Evolutionary conservation across 257 asterid species (phyloP).

Genomic region (Solanum pennellii): DNA sequence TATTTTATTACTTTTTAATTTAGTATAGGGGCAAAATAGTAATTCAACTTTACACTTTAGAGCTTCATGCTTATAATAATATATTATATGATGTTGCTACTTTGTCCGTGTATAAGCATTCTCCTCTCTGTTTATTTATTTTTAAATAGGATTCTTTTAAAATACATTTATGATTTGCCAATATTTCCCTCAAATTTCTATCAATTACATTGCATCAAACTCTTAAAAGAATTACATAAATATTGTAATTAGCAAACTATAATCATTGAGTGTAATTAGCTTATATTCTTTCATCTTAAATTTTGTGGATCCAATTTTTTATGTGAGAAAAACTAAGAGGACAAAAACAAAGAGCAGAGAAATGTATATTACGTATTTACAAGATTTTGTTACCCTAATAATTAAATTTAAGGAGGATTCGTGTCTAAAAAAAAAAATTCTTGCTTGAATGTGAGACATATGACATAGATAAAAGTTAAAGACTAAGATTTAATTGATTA

Average conservation of each 20-base stretch:
- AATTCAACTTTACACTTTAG: too few relatives aligned
- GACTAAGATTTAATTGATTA: too few relatives aligned
- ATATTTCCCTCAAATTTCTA: not conserved
- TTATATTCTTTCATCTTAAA: not conserved
- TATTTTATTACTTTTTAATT: too few relatives aligned
- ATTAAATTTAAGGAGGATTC: not conserved
- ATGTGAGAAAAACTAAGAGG: not conserved
- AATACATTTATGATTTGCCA: not conserved
- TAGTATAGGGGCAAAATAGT: too few relatives aligned
- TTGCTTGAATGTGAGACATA: not conserved
- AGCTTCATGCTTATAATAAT: too few relatives aligned
- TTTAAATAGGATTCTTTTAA: not conserved
- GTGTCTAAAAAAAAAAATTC: not conserved
- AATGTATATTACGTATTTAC: not conserved
- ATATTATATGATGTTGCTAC: not conserved
- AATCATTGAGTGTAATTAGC: too few relatives aligned
- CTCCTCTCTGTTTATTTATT: not conserved
- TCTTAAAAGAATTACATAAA: not conserved
- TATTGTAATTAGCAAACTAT: not conserved
- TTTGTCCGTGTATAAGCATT: not conserved
- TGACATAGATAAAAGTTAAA: not conserved
- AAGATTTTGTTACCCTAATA: not conserved
- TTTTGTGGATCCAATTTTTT: not conserved
- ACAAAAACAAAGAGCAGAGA: not conserved
- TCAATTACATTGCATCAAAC: not conserved